Evolutionary conservation across 371 early-diverging fungal genomes (phyloP).

Genomic region (Mucor racemosus): DNA sequence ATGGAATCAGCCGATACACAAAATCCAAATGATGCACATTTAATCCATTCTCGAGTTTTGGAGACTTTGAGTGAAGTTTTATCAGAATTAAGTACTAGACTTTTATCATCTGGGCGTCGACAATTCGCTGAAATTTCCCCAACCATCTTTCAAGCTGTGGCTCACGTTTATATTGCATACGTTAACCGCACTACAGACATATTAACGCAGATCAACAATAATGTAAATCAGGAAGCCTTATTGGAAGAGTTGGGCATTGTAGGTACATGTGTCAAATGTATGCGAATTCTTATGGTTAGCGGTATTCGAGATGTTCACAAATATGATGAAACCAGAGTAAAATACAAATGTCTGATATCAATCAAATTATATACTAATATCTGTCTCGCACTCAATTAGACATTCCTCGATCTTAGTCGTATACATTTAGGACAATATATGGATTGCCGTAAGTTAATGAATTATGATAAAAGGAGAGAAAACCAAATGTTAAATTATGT

Average conservation of each 20-base stretch:
- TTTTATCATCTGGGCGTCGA: slow-evolving; percentile 69
- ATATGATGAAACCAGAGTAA: slow-evolving; percentile 62
- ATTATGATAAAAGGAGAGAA: neutral
- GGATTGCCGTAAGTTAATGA: slow-evolving; percentile 48
- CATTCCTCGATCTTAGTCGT: slow-evolving; percentile 55
- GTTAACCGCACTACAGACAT: slow-evolving; percentile 42
- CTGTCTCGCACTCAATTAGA: slow-evolving; percentile 15
- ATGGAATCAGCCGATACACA: slow-evolving; percentile 59
- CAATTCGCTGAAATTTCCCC: slow-evolving; percentile 74
- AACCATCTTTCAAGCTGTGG: slow-evolving; percentile 62
- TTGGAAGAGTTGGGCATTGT: slow-evolving; percentile 54
- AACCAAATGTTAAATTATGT: too few species aligned
- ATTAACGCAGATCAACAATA: neutral
- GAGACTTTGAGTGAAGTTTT: slow-evolving; percentile 79
- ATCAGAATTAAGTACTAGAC: slow-evolving; percentile 78
- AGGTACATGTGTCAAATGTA: slow-evolving; percentile 67
- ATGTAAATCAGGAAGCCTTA: neutral
- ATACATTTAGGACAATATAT: slow-evolving; percentile 68
- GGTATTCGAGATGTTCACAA: slow-evolving; percentile 76
- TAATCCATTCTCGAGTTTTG: slow-evolving; percentile 73
- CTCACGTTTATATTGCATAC: slow-evolving; percentile 61
- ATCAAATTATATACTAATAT: neutral
- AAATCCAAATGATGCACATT: slow-evolving; percentile 38
- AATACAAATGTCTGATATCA: neutral
- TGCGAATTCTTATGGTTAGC: slow-evolving; percentile 73